These are phyloP conservation scores for Flaveria trinervia DNA, from an alignment of 129 eudicot species.

Conservation along the genomic window DNA sequence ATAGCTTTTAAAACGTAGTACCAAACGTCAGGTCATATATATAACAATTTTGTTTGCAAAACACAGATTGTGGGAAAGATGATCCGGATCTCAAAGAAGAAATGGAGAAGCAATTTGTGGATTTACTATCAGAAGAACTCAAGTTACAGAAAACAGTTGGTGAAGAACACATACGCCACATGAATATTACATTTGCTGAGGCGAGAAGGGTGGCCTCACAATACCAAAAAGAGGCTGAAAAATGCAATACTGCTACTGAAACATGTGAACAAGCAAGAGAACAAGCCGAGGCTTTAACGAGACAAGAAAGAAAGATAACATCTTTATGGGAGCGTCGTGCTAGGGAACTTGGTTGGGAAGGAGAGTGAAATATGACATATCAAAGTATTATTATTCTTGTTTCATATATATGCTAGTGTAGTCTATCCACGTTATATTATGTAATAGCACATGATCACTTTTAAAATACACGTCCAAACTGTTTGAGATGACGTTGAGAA, in stretches of 20 bases:
- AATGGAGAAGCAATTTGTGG: conserved; percentile 85
- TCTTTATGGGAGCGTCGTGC: conserved; percentile 77
- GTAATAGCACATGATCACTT: conserved; percentile 1
- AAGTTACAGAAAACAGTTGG: conserved; percentile 63
- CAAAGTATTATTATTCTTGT: conserved; percentile 4
- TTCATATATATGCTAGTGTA: conserved; percentile 16
- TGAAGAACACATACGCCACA: conserved; percentile 63
- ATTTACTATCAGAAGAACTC: conserved; percentile 69
- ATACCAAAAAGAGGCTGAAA: conserved; percentile 83
- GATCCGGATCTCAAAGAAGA: conserved; percentile 89
- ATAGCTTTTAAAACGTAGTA: background rate
- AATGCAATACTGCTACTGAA: conserved; percentile 79
- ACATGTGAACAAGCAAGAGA: conserved; percentile 82
- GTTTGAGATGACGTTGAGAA: background rate
- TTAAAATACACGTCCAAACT: background rate
- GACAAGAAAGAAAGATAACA: conserved; percentile 75
- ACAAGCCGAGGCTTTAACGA: conserved; percentile 55
- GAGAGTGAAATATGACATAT: conserved; percentile 25
- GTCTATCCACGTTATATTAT: background rate
- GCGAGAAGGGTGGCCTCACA: conserved; percentile 74
- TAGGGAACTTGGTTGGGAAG: conserved; percentile 75
- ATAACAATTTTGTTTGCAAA: background rate
- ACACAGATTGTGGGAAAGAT: conserved; percentile 76
- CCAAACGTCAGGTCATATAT: background rate
- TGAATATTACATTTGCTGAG: conserved; percentile 73